Evolutionary conservation across 2,329 filamentous ascomycete species (phyloP).

Genomic region (Cladosporium austrohemisphaericum): DNA sequence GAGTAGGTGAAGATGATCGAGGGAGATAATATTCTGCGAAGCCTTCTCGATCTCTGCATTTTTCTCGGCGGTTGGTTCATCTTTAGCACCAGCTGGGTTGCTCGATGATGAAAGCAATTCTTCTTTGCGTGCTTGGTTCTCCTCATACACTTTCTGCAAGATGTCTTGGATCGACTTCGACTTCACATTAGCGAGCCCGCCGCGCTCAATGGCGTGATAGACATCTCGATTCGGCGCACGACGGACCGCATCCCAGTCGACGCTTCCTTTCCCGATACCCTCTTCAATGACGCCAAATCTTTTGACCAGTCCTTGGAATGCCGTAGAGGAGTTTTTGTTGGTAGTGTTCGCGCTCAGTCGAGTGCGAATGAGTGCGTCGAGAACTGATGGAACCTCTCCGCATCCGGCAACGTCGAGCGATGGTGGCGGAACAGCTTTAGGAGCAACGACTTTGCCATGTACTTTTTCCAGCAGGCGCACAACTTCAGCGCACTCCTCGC

Average conservation of each 20-base stretch:
- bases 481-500: slow-evolving; percentile 66
- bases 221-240: slow-evolving; percentile 57
- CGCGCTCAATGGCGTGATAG: slow-evolving; percentile 64
- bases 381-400: slow-evolving; percentile 61
- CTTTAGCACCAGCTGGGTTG: slow-evolving; percentile 37
- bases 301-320: slow-evolving; percentile 62
- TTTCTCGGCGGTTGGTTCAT: slow-evolving; percentile 51
- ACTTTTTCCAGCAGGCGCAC: slow-evolving; percentile 59
- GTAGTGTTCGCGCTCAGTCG: slow-evolving; percentile 60
- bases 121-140: slow-evolving; percentile 58
- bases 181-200: slow-evolving; percentile 69
- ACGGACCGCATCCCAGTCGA: slow-evolving; percentile 71
- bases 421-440: slow-evolving; percentile 64
- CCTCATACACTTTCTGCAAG: slow-evolving; percentile 66
- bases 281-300: slow-evolving; percentile 61
- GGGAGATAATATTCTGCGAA: slow-evolving; percentile 58
- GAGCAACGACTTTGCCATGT: slow-evolving; percentile 63
- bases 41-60: slow-evolving; percentile 55
- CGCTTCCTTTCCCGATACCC: slow-evolving; percentile 65
- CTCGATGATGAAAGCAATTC: slow-evolving; percentile 42
- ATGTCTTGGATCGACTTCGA: slow-evolving; percentile 70
- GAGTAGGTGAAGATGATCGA: slow-evolving; percentile 58
- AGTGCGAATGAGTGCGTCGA: slow-evolving; percentile 62
- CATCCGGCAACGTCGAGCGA: slow-evolving; percentile 69
- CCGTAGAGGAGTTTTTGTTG: slow-evolving; percentile 58